A percentile compares a stretch with the other conserved stretches of the same genome.
Conservation (phyloP, 257 asterid species). For the Dorcoceras hygrometricum region DNA sequence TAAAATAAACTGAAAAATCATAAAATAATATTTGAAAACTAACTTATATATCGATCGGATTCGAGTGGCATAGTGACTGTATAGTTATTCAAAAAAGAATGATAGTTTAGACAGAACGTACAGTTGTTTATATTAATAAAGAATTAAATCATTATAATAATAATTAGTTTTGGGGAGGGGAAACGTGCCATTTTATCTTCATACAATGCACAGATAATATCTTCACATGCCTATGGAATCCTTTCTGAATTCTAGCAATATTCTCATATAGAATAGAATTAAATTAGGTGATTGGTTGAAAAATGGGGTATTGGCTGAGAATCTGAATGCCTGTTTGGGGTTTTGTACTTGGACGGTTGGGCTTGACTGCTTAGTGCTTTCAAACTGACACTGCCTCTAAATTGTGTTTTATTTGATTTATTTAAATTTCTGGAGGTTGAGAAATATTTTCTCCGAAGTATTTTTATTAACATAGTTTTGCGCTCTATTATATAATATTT, state of each 20-base stretch:
- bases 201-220: background rate
- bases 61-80: background rate
- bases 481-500: too few relatives aligned
- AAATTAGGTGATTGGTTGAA: background rate
- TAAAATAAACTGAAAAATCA: too few relatives aligned
- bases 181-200: background rate
- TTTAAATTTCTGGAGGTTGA: too few relatives aligned
- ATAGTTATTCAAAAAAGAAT: background rate
- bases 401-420: too few relatives aligned
- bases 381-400: background rate
- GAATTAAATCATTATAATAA: too few relatives aligned
- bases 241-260: background rate
- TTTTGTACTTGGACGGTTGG: background rate
- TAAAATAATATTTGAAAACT: too few relatives aligned
- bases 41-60: too few relatives aligned
- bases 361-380: too few relatives aligned
- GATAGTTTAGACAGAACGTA: background rate
- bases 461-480: too few relatives aligned
- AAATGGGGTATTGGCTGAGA: background rate
- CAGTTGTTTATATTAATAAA: too few relatives aligned
- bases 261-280: too few relatives aligned
- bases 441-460: too few relatives aligned
- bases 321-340: background rate
- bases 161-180: background rate
- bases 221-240: background rate